Evolutionary conservation across 768 basidiomycete genomes (phyloP), one percentile per base, ranked within the genome.

Genomic region (Boletus speciosus): DNA sequence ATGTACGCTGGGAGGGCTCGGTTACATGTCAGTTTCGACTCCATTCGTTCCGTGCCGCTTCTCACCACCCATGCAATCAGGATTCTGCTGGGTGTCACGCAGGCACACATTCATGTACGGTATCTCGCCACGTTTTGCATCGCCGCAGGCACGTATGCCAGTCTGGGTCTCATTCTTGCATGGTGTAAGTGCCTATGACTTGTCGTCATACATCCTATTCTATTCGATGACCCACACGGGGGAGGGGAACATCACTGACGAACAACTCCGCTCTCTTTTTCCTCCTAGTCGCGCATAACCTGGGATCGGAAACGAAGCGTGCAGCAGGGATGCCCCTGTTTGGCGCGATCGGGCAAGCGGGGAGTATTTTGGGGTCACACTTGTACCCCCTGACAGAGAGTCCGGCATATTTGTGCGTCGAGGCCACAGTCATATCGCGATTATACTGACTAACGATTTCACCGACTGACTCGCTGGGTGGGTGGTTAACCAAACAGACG

Each of bases 41-140:
- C 4, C 9, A 21, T 31, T 45, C 25, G 1, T 10, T 50, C 11
- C 3, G 1, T n/a, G 5, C 9, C 2, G 0, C 9, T 38, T 41
- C 57, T 64, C 25, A 57, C n/a, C 16, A 12, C 6, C 29, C 27
- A 15, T 23, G 14, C 5, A 2, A 41, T 14, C 29, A 64, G 59
- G 53, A 62, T 81, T 15, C 61, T 80, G 8, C 62, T 80, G 11
- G 54, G 63, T 9, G 68, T 72, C 6, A 44, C 60, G 1, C 52
- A 71, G 14, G 66, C 67, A 39, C 63, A 67, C 37, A 12, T 54
- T 23, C 66, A 74, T 45, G 65, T 76, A 12, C 74, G 74, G 16
- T 80, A 81, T 50, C 72, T 78, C 36, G 75, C 78, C 15, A 74
- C 72, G 11, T 79, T 80, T 62, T 74, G 67, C 46, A 70, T 80